These are phyloP conservation scores for Oxyria digyna DNA, from an alignment of 148 eudicot species.

Conservation along the genomic window DNA sequence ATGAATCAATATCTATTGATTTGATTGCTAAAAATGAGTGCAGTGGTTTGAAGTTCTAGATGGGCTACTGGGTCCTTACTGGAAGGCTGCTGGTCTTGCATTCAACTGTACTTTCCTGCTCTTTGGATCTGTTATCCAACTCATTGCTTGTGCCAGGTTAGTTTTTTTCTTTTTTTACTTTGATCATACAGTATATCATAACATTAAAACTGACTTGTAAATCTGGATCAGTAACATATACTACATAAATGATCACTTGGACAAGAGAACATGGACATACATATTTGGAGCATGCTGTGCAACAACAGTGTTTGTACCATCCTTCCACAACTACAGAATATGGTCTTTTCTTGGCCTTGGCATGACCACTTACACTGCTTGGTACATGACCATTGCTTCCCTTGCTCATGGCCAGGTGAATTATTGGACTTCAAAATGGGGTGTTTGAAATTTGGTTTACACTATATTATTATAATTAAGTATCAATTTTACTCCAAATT, in stretches of 20 bases:
- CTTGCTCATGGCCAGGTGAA: constrained; percentile 55
- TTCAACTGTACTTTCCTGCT: constrained; percentile 66
- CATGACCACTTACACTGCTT: constrained; percentile 77
- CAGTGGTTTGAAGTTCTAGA: constrained; percentile 79
- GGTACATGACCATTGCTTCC: constrained; percentile 63
- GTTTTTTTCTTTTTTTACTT: not conserved
- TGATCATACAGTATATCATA: too few species aligned
- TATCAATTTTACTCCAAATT: too few species aligned
- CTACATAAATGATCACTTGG: constrained; percentile 58
- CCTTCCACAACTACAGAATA: constrained; percentile 62
- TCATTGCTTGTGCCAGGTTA: constrained; percentile 72
- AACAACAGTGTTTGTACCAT: constrained; percentile 53
- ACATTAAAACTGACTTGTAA: too few species aligned
- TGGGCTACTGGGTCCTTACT: constrained; percentile 49
- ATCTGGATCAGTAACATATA: constrained; percentile 70
- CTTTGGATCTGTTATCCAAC: constrained; percentile 67
- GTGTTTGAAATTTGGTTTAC: too few species aligned
- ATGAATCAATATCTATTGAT: too few species aligned
- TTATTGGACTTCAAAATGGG: too few species aligned
- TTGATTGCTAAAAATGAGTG: not conserved
- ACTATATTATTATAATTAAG: too few species aligned
- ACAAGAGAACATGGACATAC: constrained; percentile 79
- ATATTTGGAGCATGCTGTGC: constrained; percentile 77
- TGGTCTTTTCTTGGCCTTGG: constrained; percentile 67
- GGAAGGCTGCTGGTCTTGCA: constrained; percentile 50